Base-by-base conservation (phyloP, 225 moss, liverwort and hornwort genomes). In the Lunularia cruciata region DNA sequence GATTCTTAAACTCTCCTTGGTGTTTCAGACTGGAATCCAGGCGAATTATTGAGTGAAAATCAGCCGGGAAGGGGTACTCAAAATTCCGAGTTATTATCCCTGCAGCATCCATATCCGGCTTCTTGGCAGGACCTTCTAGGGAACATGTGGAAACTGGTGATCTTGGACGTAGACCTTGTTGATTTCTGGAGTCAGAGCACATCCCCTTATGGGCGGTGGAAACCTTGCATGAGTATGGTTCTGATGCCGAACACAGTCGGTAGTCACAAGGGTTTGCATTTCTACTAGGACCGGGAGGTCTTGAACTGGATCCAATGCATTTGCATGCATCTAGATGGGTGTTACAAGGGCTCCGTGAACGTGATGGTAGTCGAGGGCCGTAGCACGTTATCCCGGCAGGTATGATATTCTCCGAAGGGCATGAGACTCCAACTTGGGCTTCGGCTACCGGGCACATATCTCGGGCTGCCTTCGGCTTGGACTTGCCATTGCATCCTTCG, bases 11-110 rank as follows among this genome's bases (percentile, higher is more conserved):
- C 23, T 57, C 0, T 0, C 77, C 77, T 43, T 67, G 77, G 33
- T 82, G 61, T 31, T 74, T 74, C 8, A 77, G 55, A n/a, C 74
- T 67, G 0, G 74, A 82, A 28, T 74, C 81, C 3, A 82, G 67
- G 39, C 73, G 70, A 5, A 82, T 63, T 40, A 76, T 74, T 4
- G 81, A 70, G 47, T 82, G 74, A 53, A 66, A 43, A 18, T 77
- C 74, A 0, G 71, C 65, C 0, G 74, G 81, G 30, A 30, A 68
- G 25, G 70, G 74, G 31, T 77, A 77, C 0, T 77, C 77, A 33
- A 27, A 55, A n/a, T 82, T 82, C 1, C 73, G 65, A 0, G 77
- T 82, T 11, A 71, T 55, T 0, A 82, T 58, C 14, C 77, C 81
- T 16, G 77, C 81, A 0, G 81, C 37, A 32, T 82, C 49, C 81